phyloP scores from a whole-genome alignment of 2,329 filamentous ascomycete species.

The Rutstroemia sp. region DNA sequence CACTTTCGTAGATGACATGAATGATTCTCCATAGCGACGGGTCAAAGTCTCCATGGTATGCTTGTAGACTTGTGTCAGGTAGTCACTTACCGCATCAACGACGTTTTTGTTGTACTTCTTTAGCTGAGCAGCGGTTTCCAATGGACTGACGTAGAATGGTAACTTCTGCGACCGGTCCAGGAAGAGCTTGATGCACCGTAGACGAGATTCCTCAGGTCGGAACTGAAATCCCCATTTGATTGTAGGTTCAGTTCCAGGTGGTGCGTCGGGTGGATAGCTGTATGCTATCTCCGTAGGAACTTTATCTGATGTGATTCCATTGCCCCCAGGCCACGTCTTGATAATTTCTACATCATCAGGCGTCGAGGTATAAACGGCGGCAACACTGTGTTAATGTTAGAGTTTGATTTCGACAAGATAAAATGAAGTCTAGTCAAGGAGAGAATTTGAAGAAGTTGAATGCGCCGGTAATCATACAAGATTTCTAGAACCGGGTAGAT shows the following conservation, averaged over 20 bases:
- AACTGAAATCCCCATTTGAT: slow-evolving; percentile 79
- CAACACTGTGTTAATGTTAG: slow-evolving; percentile 42
- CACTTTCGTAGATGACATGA: slow-evolving; percentile 68
- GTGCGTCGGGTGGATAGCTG: slow-evolving; percentile 35
- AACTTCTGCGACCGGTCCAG: slow-evolving; percentile 74
- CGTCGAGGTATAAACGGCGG: slow-evolving; percentile 65
- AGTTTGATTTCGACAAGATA: not conserved
- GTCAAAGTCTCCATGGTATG: slow-evolving; percentile 75
- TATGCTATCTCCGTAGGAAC: slow-evolving; percentile 71
- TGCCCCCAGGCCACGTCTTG: slow-evolving; percentile 77
- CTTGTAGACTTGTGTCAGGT: slow-evolving; percentile 66
- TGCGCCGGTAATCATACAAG: too few relatives aligned
- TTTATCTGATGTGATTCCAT: slow-evolving; percentile 83
- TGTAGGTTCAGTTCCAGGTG: slow-evolving; percentile 37
- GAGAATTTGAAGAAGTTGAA: too few relatives aligned
- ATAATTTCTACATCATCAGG: slow-evolving; percentile 79
- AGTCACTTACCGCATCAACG: slow-evolving; percentile 72
- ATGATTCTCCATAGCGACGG: slow-evolving; percentile 67
- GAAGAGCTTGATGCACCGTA: slow-evolving; percentile 79
- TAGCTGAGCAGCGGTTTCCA: slow-evolving; percentile 72
- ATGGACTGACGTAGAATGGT: slow-evolving; percentile 70
- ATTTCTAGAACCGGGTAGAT: too few relatives aligned
- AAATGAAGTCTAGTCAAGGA: not conserved
- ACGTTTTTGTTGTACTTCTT: slow-evolving; percentile 69
- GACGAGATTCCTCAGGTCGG: slow-evolving; percentile 65